These are phyloP conservation scores for Coemansia sp. DNA, from an alignment of 192 early-diverging fungal genomes.

Conservation along the genomic window DNA sequence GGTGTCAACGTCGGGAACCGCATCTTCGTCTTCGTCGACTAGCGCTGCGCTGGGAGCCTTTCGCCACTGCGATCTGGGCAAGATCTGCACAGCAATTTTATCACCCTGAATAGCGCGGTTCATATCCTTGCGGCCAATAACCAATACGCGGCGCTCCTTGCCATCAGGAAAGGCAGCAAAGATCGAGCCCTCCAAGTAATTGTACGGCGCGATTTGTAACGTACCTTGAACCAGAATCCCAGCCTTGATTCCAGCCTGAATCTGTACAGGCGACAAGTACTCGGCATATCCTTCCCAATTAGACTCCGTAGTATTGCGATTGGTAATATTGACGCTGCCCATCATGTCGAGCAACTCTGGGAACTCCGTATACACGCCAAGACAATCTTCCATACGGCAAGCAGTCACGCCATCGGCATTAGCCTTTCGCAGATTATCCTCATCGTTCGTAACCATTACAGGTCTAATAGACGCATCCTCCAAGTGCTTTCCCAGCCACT, in stretches of 20 bases:
- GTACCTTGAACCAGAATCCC: constrained; percentile 80
- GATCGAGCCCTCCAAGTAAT: constrained; percentile 86
- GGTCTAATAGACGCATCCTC: constrained; percentile 57
- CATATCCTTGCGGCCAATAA: constrained; percentile 80
- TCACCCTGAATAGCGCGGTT: constrained; percentile 95
- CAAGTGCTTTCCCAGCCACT: constrained; percentile 86
- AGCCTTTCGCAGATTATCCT: constrained; percentile 79
- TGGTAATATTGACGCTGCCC: constrained; percentile 55
- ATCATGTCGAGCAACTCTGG: constrained; percentile 96
- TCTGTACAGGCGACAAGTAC: constrained; percentile 76
- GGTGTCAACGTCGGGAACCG: constrained; percentile 37
- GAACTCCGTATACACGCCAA: constrained; percentile 67
- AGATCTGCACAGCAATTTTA: constrained; percentile 81
- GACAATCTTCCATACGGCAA: constrained; percentile 77
- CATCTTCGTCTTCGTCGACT: constrained; percentile 71
- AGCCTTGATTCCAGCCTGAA: constrained; percentile 83
- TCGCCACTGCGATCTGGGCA: constrained; percentile 88
- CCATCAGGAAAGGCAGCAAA: constrained; percentile 73
- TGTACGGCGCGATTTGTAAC: constrained; percentile 81
- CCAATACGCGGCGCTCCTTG: constrained; percentile 71
- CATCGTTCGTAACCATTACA: constrained; percentile 87
- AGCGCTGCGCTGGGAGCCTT: constrained; percentile 70
- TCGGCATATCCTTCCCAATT: constrained; percentile 62
- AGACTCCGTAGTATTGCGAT: constrained; percentile 41
- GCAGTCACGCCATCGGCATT: constrained; percentile 65